Evolutionary conservation across 768 basidiomycete species (phyloP), one percentile per base, ranked within the genome.

Genomic region (Paxillus ammoniavirescens): DNA sequence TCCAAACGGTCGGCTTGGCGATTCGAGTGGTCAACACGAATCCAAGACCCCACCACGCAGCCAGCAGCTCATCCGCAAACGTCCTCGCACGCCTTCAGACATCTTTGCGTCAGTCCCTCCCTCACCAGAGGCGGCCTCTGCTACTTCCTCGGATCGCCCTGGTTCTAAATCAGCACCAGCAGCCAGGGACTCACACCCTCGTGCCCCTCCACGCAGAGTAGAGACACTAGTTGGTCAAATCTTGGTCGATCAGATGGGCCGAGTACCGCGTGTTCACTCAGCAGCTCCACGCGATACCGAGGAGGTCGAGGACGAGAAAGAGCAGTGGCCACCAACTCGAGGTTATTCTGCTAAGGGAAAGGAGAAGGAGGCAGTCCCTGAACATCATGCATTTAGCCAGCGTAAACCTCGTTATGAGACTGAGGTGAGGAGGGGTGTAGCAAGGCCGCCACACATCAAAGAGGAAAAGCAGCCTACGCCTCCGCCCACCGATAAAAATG

Each of bases 191-290:
- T 40, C 4, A 0, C 38, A 42, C 4, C 26, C 52, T 8, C 60
- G 54, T n/a, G 62, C 58, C 7, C 65, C 66, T 2, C 65, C 66
- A 1, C 66, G 59, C 8, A 2, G 64, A 8, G 64, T 59, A 17
- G 35, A 65, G 4, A 57, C 54, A 3, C 4, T 68, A 2, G 52
- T 42, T 3, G 59, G 65, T 0, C 53, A 55, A 37, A 58, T 61
- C 2, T 42, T 68, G 41, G 66, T 64, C 6, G 56, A 64, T 41
- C 53, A 42, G 46, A 54, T 42, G 5, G 64, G 61, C 2, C 55
- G 44, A 28, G 50, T 58, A 3, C 65, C 61, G 3, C 55, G 52
- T 8, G 5, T 56, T 42, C 23, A 42, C 49, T 37, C 1, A 3
- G 31, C 21, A 3, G 50, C 38, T 7, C 21, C 41, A 18, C 38